A percentile compares a stretch with the other conserved stretches of the same genome.
Conservation (phyloP, 2,329 filamentous ascomycete species). For the Chrysoporthe austroafricana region DNA sequence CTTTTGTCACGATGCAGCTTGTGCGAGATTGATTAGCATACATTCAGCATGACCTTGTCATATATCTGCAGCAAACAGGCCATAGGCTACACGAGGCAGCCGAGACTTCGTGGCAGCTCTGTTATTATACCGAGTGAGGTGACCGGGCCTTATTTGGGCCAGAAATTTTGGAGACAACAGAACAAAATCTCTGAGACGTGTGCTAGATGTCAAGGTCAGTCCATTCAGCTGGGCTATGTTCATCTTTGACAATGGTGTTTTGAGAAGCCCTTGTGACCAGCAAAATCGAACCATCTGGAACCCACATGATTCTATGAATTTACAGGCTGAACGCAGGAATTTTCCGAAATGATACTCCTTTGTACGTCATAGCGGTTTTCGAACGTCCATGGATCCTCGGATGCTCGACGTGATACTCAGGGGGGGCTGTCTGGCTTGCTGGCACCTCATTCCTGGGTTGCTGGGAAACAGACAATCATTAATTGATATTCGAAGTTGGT, state of each 20-base stretch:
- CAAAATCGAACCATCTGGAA: background rate
- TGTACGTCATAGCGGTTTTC: background rate
- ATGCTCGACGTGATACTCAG: background rate
- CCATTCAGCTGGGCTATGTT: background rate
- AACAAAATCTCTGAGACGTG: background rate
- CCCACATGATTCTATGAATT: background rate
- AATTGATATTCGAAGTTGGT: background rate
- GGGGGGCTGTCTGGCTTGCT: conserved; percentile 8
- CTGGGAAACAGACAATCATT: background rate
- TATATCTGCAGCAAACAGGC: background rate
- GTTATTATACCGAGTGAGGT: background rate
- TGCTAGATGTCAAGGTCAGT: background rate
- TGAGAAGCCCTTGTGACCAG: background rate
- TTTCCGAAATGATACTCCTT: too few species aligned
- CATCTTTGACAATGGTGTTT: background rate
- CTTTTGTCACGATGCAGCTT: too few species aligned
- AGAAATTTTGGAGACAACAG: background rate
- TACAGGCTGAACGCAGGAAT: too few species aligned
- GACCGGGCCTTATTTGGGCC: background rate
- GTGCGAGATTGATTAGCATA: background rate
- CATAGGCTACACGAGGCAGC: background rate
- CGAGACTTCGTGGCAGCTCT: background rate
- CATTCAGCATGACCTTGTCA: background rate
- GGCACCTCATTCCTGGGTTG: conserved; percentile 13
- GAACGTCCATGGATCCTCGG: too few species aligned